Base-by-base conservation (phyloP, 2,329 filamentous ascomycete genomes). In the Cladosporium sp. region DNA sequence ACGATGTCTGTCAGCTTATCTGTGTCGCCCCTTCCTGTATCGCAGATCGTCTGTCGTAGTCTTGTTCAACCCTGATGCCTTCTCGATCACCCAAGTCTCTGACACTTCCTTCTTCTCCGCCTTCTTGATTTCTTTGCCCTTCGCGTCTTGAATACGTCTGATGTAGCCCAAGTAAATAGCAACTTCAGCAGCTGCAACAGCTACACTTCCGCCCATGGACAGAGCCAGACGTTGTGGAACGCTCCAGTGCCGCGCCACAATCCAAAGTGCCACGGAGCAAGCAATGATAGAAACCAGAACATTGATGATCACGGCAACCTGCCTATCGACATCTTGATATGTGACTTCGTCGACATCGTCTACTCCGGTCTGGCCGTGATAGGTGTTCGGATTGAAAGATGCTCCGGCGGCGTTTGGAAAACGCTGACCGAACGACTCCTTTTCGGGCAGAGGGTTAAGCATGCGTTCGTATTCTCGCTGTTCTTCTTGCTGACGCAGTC, bases 281-380 rank as follows among this genome's bases (percentile, higher is more conserved):
- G 92, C 90, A 2, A 93, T 77, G 54, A 97, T 89, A 52, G 90
- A 96, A 54, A 96, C 80, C 37, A 97, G 76, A 51, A 97, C 91
- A 71, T 97, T 99, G 66, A 96, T 80, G 52, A 97, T 91, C 7
- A 97, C 78, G 40, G 89, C 86, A 57, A 94, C 76, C 67, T 94
- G 90, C n/a, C 89, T 81, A 70, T 93, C 88, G 1, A 94, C 79
- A 60, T 94, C 89, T 35, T 83, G 81, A 62, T 86, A 86, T 2
- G 85, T 86, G 2, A 88, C 75, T 7, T 50, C 47, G 61, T 90
- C 88, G 9, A 77, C 73, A 35, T 77, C 74, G 50, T 70, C 40
- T 24, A 62, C 83, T 77, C 58, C 80, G 79, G 7, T 64, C 48
- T 54, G 71, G 32, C 63, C 62, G 44, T 64, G 61, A 15, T 60